Evolutionary conservation across 768 basidiomycete species (phyloP), one percentile per base, ranked within the genome.

Genomic region (Coprinopsis sp.): DNA sequence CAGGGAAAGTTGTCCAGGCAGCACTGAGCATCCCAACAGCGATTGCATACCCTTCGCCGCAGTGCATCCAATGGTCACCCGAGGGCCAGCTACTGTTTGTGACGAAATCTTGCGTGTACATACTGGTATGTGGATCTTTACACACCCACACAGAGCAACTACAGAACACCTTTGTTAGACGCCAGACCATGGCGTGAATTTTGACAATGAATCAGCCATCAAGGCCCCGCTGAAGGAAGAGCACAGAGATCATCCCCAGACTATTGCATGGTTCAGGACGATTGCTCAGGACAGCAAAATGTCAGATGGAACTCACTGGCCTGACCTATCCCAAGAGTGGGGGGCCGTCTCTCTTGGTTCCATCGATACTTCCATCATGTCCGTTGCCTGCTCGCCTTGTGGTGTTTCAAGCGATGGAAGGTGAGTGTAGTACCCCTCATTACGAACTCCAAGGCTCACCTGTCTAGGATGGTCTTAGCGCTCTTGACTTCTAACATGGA

Each of bases 401-500:
- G 74, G 77, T 47, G 40, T 87, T 23, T 77, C 81, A 4, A 63
- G 67, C 7, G 70, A 76, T 50, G 79, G 78, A 53, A 76, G 86
- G 87, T 87, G 57, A 50, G 69, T 50, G 18, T 13, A 33, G 30
- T 38, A 16, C 23, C 33, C 21, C 6, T 2, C 13, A 19, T 31
- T 23, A 21, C 8, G 33, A 19, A 43, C 27, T 45, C 19, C 28
- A 49, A 53, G 29, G 23, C 8, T 14, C n/a, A n/a, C n/a, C n/a
- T n/a, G n/a, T n/a, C 30, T 50, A 90, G 87, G 45, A 88, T 86
- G 52, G 61, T 89, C 21, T 58, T 88, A 40, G 84, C 78, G 2
- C 68, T 79, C 16, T 67, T 90, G 47, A 87, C 75, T 48, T 82
- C 86, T 13, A 90, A 90, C 53, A 73, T 85, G 74, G 86, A 91